A percentile compares a stretch with the other conserved stretches of the same genome.
These are phyloP conservation scores for Ampelocalamus luodianensis DNA, from an alignment of 176 grass and related monocot species.

Conservation along the genomic window DNA sequence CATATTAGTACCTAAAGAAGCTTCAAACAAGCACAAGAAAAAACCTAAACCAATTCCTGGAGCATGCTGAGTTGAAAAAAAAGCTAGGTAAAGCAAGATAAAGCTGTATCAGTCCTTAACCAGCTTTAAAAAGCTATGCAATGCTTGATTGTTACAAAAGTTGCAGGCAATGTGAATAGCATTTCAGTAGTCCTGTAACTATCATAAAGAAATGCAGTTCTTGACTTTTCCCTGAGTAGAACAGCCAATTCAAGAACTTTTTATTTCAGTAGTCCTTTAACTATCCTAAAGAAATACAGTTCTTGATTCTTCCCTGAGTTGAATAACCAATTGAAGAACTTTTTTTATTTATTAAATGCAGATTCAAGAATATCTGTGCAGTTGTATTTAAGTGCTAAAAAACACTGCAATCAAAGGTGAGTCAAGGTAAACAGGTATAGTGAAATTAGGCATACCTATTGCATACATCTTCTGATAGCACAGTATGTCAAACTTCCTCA, in stretches of 20 bases:
- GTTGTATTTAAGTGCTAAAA: neutral
- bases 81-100: conserved; percentile 25
- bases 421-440: neutral
- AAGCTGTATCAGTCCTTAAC: conserved; percentile 6
- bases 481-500: conserved; percentile 94
- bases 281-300: neutral
- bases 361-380: neutral
- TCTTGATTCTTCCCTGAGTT: neutral
- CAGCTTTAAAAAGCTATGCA: conserved; percentile 32
- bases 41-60: neutral
- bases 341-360: neutral
- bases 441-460: conserved; percentile 63
- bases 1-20: neutral
- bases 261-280: neutral
- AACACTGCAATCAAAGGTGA: conserved; percentile 18
- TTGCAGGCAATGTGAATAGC: neutral
- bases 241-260: neutral
- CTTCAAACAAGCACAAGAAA: neutral
- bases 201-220: neutral
- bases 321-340: neutral
- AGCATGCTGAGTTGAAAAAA: conserved; percentile 5
- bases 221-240: conserved; percentile 24
- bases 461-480: conserved; percentile 96
- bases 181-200: conserved; percentile 20
- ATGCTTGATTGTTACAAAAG: conserved; percentile 47